Percentiles rank a stretch among this genome's conserved stretches.
These are phyloP conservation scores for Cladophialophora exuberans DNA, from an alignment of 2,329 filamentous ascomycete genomes.

Conservation along the genomic window DNA sequence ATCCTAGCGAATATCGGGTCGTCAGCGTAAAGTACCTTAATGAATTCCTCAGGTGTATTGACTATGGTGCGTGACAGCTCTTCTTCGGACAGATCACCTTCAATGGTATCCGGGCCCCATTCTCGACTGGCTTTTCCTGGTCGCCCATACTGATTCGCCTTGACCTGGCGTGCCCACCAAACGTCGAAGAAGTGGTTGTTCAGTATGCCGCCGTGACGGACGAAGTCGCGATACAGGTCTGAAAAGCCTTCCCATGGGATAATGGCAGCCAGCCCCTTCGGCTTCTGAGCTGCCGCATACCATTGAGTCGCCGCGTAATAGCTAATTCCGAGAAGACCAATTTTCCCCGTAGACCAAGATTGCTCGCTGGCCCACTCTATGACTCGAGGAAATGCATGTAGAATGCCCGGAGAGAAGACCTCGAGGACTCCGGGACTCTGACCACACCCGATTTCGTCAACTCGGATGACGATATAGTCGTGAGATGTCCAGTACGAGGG, in stretches of 20 bases:
- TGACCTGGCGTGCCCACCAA: conserved; percentile 42
- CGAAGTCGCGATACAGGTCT: conserved; percentile 60
- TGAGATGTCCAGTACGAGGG: too few relatives aligned
- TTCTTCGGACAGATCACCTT: conserved; percentile 28
- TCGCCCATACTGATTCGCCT: conserved; percentile 13
- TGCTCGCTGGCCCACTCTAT: conserved; percentile 44
- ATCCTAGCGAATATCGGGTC: too few relatives aligned
- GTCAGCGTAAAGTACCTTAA: too few relatives aligned
- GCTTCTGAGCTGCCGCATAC: conserved; percentile 53
- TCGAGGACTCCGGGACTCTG: conserved; percentile 12
- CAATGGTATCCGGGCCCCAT: conserved; percentile 35
- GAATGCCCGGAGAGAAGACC: conserved; percentile 11
- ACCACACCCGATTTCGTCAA: conserved; percentile 50
- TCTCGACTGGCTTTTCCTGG: conserved; percentile 18
- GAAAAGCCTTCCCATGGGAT: conserved; percentile 59
- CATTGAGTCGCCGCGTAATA: conserved; percentile 56
- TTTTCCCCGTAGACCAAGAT: conserved; percentile 53
- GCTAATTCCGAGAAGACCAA: conserved; percentile 53
- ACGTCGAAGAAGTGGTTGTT: conserved; percentile 65
- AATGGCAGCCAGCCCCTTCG: conserved; percentile 48
- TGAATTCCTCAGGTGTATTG: too few relatives aligned
- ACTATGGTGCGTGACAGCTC: too few relatives aligned
- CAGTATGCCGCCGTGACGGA: conserved; percentile 63
- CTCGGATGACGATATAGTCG: too few relatives aligned
- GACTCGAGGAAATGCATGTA: conserved; percentile 5